Base-by-base conservation (phyloP, 176 grass and related monocot genomes). In the Paspalum vaginatum region DNA sequence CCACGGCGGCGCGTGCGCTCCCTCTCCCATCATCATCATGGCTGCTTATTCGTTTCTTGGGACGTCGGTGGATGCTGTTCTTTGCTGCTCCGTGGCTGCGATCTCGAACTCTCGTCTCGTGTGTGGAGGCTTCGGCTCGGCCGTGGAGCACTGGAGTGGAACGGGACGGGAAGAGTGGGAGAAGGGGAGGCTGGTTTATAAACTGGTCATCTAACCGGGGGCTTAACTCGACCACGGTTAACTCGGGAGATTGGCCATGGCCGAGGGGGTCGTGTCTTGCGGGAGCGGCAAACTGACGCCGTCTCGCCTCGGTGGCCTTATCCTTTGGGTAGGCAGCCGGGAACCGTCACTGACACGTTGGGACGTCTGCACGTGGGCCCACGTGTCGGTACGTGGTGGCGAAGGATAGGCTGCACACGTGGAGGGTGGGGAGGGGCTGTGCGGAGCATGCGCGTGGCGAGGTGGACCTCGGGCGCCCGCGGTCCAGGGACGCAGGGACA, bases 1-100 rank as follows among this genome's bases (percentile, higher is more conserved):
- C 95, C 92, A 98, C 45, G 92, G 92, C 38, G 92, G 83, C 11
- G 81, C 85, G n/a, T 79, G 61, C 48, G 82, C 85, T 12, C 89
- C 77, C 68, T 94, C 89, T 50, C 91, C 91, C 85, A 90, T 92
- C 87, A 85, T 88, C 88, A 87, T 97, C 85, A 83, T 96, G 22
- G 40, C 32, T 3, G 32, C 32, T 32, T 11, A 6, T 47, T 67
- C 8, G 5, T 37, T 53, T 53, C 15, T 38, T 17, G 27, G 37
- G 21, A 50, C 44, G 45, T 39, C 46, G 58, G 76, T 43, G 32
- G 32, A 32, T 2, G 32, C 32, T 32, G 32, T 32, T 32, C 32
- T 32, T 17, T 4, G 2, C 9, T 49, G 44, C 7, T 27, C 5
- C 47, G 14, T 39, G 10, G 14, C 42, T n/a, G 46, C 50, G 77